Percentiles rank a stretch among this genome's conserved stretches.
phyloP scores from a whole-genome alignment of 192 early-diverging fungal species.

The Chytriomyces hyalinus region DNA sequence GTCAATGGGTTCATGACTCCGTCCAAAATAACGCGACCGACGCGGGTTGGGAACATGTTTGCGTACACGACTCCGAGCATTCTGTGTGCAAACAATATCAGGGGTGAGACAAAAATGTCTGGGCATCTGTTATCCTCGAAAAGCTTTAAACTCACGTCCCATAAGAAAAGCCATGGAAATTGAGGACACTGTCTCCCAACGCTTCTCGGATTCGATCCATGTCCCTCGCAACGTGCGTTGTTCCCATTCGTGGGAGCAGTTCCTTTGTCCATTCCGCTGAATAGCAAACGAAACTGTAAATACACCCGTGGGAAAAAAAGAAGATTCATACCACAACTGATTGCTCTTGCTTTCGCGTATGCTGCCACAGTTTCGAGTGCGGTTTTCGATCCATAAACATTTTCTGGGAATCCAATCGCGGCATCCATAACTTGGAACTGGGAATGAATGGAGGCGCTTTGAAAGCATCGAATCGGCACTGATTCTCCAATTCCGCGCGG shows the following conservation, averaged over 20 bases:
- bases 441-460: constrained; percentile 13
- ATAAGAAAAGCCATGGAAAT: constrained; percentile 44
- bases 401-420: neutral
- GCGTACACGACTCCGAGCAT: constrained; percentile 43
- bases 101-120: constrained; percentile 7
- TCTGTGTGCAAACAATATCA: neutral
- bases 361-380: neutral
- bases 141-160: constrained; percentile 24
- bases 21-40: constrained; percentile 43
- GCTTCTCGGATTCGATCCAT: constrained; percentile 42
- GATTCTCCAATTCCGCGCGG: constrained; percentile 49
- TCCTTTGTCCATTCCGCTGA: constrained; percentile 23
- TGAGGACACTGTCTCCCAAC: constrained; percentile 30
- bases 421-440: constrained; percentile 14
- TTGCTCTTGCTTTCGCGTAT: constrained; percentile 10
- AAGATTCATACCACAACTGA: constrained; percentile 7
- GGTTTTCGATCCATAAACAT: neutral
- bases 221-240: constrained; percentile 37
- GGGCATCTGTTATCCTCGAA: no score
- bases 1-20: constrained; percentile 44
- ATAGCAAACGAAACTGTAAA: constrained; percentile 15
- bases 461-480: constrained; percentile 36
- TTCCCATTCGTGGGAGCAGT: constrained; percentile 28
- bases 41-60: constrained; percentile 49
- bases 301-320: neutral